These are phyloP conservation scores for Stagonosporopsis chrysanthemi DNA, from an alignment of 2,329 filamentous ascomycete genomes.

Conservation along the genomic window DNA sequence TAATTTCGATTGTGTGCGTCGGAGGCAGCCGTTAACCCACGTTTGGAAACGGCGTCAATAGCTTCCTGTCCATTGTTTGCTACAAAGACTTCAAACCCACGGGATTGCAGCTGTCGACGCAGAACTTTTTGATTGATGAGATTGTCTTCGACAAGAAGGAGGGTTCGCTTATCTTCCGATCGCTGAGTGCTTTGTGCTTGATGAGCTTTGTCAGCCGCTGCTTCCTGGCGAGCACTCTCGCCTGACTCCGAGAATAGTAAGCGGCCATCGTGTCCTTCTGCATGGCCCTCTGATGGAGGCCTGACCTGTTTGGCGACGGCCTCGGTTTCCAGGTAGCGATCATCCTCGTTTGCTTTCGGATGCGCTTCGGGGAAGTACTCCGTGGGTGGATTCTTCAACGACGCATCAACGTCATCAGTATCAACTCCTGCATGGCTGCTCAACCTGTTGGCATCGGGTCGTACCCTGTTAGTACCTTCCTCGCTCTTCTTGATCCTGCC, in stretches of 20 bases:
- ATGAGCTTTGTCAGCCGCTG: slow-evolving; percentile 26
- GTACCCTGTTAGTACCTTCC: neutral
- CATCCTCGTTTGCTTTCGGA: slow-evolving; percentile 29
- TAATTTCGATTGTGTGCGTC: slow-evolving; percentile 34
- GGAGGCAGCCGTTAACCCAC: slow-evolving; percentile 25
- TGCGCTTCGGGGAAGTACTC: slow-evolving; percentile 40
- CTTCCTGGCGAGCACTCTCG: slow-evolving; percentile 37
- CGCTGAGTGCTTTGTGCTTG: slow-evolving; percentile 29
- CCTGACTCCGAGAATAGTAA: slow-evolving; percentile 28
- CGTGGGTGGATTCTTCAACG: slow-evolving; percentile 44
- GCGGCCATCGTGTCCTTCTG: slow-evolving; percentile 8
- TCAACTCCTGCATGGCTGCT: slow-evolving; percentile 33
- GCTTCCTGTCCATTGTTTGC: slow-evolving; percentile 57
- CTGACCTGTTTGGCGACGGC: slow-evolving; percentile 24
- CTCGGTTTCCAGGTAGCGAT: slow-evolving; percentile 35
- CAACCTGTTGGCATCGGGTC: slow-evolving; percentile 16
- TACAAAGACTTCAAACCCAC: slow-evolving; percentile 51
- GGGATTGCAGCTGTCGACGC: slow-evolving; percentile 57
- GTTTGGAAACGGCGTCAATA: slow-evolving; percentile 49
- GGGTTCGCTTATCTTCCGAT: slow-evolving; percentile 29
- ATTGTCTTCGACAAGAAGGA: slow-evolving; percentile 59
- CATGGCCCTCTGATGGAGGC: slow-evolving; percentile 1
- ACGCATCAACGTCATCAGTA: slow-evolving; percentile 23
- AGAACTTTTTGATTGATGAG: slow-evolving; percentile 59
- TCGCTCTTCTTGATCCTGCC: neutral